Evolutionary conservation across 768 basidiomycete genomes (phyloP).

Genomic region (Mrakia gelida): DNA sequence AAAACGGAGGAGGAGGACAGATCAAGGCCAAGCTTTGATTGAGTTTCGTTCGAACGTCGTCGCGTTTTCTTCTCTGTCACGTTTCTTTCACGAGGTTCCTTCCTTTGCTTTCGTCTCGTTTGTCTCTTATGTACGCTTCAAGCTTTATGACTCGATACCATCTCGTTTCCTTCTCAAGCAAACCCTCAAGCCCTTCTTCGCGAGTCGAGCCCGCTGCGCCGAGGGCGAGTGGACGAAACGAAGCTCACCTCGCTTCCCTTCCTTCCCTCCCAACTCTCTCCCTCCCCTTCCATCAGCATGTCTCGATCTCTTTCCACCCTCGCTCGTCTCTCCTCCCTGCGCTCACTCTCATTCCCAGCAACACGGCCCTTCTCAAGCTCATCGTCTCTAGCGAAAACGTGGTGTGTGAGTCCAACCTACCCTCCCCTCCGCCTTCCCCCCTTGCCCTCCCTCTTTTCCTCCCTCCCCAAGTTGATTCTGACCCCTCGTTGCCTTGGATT

Average conservation of each 20-base stretch:
- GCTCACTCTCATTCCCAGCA: background rate
- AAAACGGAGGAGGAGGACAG: constrained; percentile 46
- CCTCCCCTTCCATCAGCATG: background rate
- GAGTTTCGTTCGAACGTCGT: background rate
- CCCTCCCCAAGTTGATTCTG: background rate
- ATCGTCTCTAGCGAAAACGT: background rate
- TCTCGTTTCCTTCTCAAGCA: background rate
- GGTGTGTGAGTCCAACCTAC: background rate
- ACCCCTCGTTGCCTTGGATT: background rate
- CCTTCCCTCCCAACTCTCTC: background rate
- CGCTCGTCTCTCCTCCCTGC: background rate
- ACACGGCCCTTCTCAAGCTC: background rate
- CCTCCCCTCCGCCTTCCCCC: background rate
- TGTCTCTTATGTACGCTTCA: background rate
- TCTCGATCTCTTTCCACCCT: no score
- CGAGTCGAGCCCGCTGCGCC: background rate
- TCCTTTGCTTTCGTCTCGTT: background rate
- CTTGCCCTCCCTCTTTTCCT: background rate
- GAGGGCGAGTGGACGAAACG: background rate
- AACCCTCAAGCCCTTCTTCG: background rate
- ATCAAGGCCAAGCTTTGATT: constrained; percentile 51
- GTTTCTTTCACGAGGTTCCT: constrained; percentile 1
- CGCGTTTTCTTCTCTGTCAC: no score
- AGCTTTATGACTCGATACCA: background rate
- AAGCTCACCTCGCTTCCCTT: background rate